Percentiles rank a stretch among this genome's conserved stretches.
phyloP scores from a whole-genome alignment of 495 filamentous ascomycete genomes.

The Daldinia caldariorum region DNA sequence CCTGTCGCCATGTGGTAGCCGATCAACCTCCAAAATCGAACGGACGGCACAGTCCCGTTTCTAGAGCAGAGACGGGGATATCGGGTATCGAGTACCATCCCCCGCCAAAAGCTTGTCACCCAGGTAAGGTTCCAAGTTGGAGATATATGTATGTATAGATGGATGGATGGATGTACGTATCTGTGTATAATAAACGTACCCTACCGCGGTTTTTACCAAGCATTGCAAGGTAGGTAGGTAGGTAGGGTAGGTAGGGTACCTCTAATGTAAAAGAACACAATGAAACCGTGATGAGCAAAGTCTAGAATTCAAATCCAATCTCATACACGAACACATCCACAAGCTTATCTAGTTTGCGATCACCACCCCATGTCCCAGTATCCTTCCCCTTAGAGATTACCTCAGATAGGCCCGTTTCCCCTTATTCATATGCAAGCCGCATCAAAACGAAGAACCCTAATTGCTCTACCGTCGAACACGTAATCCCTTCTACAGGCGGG shows the following conservation, averaged over 20 bases:
- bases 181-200: background rate
- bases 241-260: no score
- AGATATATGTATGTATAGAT: conserved; percentile 8
- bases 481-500: conserved; percentile 4
- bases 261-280: conserved; percentile 11
- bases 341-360: conserved; percentile 39
- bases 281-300: conserved; percentile 28
- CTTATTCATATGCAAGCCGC: conserved; percentile 8
- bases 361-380: conserved; percentile 19
- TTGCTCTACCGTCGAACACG: conserved; percentile 10
- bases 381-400: conserved; percentile 28
- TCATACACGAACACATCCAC: conserved; percentile 9
- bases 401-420: conserved; percentile 13
- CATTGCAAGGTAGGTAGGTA: no score
- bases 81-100: conserved; percentile 40
- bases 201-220: no score
- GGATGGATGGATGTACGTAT: background rate
- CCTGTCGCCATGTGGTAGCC: conserved; percentile 45
- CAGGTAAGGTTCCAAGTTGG: conserved; percentile 24
- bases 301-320: conserved; percentile 30
- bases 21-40: conserved; percentile 27
- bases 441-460: conserved; percentile 13
- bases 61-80: conserved; percentile 36
- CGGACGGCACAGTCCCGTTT: conserved; percentile 44
- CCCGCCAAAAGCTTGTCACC: conserved; percentile 38